A percentile compares a stretch with the other conserved stretches of the same genome.
phyloP scores from a whole-genome alignment of 2,329 filamentous ascomycete species.

The Sporothrix humicola region DNA sequence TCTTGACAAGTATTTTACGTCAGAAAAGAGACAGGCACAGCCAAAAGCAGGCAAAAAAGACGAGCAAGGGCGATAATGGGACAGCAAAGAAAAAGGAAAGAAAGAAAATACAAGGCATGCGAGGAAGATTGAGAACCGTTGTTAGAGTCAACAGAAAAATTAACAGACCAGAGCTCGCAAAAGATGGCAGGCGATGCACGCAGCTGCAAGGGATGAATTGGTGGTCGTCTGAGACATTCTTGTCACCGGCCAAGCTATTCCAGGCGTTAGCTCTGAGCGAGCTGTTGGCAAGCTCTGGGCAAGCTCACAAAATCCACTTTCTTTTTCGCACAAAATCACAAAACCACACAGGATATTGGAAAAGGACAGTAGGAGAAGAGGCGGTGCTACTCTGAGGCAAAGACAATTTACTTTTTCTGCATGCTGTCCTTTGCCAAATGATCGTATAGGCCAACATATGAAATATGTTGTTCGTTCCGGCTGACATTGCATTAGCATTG shows the following conservation, averaged over 20 bases:
- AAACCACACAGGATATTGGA: neutral
- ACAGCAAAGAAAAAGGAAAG: neutral
- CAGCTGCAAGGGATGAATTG: constrained; percentile 23
- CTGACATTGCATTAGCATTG: neutral
- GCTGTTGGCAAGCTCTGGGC: neutral
- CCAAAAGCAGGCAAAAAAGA: constrained; percentile 1
- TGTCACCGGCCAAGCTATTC: neutral
- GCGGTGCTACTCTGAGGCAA: neutral
- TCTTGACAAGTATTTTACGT: neutral
- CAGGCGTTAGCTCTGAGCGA: neutral
- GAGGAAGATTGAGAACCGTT: too few relatives aligned
- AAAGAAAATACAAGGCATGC: neutral
- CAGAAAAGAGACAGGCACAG: neutral
- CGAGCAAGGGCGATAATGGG: neutral
- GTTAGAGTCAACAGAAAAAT: too few relatives aligned
- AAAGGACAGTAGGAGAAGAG: neutral
- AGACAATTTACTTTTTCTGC: neutral
- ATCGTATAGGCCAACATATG: neutral
- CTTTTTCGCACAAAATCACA: neutral
- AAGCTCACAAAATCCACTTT: neutral
- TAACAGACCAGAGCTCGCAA: neutral
- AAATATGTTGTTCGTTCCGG: neutral
- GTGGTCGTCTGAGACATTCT: constrained; percentile 12
- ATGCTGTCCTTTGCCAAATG: neutral
- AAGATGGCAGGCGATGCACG: neutral